Percentiles rank a stretch among this genome's conserved stretches.
Conservation (phyloP, 2,329 filamentous ascomycete species). For the Alternaria sp. region DNA sequence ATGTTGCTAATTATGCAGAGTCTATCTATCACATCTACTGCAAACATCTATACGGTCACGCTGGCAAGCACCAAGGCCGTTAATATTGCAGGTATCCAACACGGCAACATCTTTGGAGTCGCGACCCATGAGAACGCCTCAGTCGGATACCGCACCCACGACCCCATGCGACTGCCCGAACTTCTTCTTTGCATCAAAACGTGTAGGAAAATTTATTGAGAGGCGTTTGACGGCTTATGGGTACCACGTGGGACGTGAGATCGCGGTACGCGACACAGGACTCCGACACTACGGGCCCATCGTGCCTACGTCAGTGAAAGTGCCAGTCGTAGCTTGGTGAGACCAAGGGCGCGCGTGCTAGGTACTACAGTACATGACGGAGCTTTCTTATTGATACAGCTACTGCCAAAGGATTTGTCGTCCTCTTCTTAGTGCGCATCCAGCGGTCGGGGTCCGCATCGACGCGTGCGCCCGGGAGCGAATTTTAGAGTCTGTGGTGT, state of each 20-base stretch:
- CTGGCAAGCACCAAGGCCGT: not conserved
- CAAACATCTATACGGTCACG: not conserved
- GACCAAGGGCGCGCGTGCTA: not conserved
- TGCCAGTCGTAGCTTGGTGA: not conserved
- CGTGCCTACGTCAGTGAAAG: not conserved
- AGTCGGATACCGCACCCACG: not conserved
- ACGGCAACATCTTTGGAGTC: not conserved
- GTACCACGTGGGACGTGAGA: slow-evolving; percentile 2
- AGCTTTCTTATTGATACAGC: not conserved
- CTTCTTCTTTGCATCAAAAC: not conserved
- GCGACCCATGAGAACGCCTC: not conserved
- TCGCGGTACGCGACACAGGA: not conserved
- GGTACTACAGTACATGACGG: not conserved
- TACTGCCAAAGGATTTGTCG: not conserved
- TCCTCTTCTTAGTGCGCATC: not conserved
- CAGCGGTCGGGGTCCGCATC: not conserved
- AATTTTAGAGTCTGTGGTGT: not conserved
- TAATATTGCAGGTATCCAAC: not conserved
- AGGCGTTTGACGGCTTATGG: slow-evolving; percentile 1
- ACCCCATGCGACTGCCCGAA: not conserved
- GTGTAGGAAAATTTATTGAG: not conserved
- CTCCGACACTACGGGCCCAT: not conserved
- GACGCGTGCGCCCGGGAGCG: not conserved
- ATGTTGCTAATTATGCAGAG: not conserved
- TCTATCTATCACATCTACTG: not conserved